phyloP scores from a whole-genome alignment of 208 protist species.

The Histomonas meleagridis region DNA sequence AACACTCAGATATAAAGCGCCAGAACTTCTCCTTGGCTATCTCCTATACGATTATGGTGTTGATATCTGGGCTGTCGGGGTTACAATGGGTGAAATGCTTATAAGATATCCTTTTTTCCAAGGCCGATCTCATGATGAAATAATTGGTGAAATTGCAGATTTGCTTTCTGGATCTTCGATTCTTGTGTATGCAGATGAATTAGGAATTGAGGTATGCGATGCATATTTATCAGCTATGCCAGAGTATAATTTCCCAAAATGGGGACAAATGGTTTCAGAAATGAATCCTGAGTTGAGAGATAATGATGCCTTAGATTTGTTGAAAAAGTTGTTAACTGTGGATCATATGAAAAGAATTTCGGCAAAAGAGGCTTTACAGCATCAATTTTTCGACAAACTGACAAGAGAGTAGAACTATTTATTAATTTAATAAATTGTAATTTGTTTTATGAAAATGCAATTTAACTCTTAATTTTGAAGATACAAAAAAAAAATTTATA shows the following conservation, averaged over 20 bases:
- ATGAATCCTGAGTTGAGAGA: background rate
- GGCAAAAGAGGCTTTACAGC: background rate
- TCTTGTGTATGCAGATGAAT: background rate
- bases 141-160: background rate
- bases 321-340: background rate
- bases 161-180: background rate
- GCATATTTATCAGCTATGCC: background rate
- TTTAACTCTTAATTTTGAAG: no score
- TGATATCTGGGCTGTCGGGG: conserved; percentile 18
- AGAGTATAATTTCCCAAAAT: background rate
- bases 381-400: conserved; percentile 9
- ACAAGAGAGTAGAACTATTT: no score
- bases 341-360: background rate
- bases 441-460: no score
- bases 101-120: background rate
- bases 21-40: background rate
- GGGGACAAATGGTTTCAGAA: background rate
- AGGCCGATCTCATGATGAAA: background rate
- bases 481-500: no score
- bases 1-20: background rate
- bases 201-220: background rate
- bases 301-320: background rate
- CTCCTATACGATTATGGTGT: background rate
- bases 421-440: no score
- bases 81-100: background rate